Conservation (phyloP, 2,329 filamentous ascomycete species). For the Chaetoscypha palmicola region DNA sequence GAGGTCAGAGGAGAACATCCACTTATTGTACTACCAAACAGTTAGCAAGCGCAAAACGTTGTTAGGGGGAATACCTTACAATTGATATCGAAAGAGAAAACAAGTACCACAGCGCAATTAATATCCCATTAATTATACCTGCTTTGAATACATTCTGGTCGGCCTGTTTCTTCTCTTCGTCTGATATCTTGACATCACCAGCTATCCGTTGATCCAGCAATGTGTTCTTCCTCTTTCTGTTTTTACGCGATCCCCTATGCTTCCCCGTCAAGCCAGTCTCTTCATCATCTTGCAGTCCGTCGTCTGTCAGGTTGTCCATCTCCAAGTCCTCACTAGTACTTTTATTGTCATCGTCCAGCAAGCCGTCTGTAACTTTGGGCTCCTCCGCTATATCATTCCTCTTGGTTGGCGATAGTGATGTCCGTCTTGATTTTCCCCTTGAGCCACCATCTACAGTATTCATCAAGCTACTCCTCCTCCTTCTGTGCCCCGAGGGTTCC, state of each 20-base stretch:
- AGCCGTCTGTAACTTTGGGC: constrained; percentile 14
- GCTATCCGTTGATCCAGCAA: constrained; percentile 63
- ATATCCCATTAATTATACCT: constrained; percentile 64
- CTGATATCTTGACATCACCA: constrained; percentile 52
- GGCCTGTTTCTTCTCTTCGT: constrained; percentile 67
- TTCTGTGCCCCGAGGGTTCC: constrained; percentile 26
- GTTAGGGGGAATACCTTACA: constrained; percentile 43
- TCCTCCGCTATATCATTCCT: constrained; percentile 18
- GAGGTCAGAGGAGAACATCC: constrained; percentile 89
- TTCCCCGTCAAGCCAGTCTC: constrained; percentile 77
- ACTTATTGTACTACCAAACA: constrained; percentile 81
- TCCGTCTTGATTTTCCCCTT: constrained; percentile 9
- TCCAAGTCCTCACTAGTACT: constrained; percentile 46
- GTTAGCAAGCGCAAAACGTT: constrained; percentile 7
- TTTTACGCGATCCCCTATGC: constrained; percentile 61
- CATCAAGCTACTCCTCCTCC: constrained; percentile 30
- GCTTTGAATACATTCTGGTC: constrained; percentile 65
- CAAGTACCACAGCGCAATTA: constrained; percentile 81
- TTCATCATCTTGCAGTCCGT: constrained; percentile 76
- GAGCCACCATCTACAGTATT: constrained; percentile 17
- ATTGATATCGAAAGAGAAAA: constrained; percentile 92
- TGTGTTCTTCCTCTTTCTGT: constrained; percentile 60
- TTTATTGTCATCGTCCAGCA: constrained; percentile 23
- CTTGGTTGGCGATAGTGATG: constrained; percentile 15
- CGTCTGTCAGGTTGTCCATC: constrained; percentile 52